These are phyloP conservation scores for Eucalyptus sp. DNA, from an alignment of 345 rosid species.

Conservation along the genomic window DNA sequence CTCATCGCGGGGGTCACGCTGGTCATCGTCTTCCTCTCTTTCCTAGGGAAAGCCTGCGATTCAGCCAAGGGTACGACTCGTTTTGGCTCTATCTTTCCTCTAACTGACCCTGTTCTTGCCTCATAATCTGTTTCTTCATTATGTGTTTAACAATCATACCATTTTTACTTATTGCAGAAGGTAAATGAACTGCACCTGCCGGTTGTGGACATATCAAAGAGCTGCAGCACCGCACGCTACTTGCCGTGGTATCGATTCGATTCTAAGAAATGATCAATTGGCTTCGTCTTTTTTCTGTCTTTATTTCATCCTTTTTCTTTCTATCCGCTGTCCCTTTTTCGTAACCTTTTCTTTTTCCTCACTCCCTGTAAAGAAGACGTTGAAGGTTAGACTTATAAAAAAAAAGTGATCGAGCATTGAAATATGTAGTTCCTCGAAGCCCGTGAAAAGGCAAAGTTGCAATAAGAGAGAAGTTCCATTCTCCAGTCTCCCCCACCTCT, in stretches of 20 bases:
- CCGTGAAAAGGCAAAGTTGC: not conserved
- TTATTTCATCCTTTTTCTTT: not conserved
- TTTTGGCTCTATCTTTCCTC: not conserved
- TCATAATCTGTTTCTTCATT: not conserved
- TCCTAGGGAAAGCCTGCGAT: slow-evolving; percentile 45
- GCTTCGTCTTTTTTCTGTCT: not conserved
- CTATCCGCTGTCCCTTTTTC: not conserved
- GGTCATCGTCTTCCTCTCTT: slow-evolving; percentile 60
- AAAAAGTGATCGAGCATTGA: not conserved
- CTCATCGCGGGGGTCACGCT: slow-evolving; percentile 78
- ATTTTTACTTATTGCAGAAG: not conserved
- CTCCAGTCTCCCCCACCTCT: not conserved
- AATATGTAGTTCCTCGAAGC: not conserved
- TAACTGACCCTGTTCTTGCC: not conserved
- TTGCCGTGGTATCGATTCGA: not conserved
- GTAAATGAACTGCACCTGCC: not conserved
- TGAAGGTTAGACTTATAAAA: not conserved
- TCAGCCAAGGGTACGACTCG: slow-evolving; percentile 11
- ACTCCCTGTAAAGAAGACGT: not conserved
- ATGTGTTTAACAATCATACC: not conserved
- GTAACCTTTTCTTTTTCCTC: not conserved
- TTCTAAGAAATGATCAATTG: not conserved
- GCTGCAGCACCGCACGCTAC: not conserved
- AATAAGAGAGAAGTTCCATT: not conserved
- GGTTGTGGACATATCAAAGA: not conserved